Conservation (phyloP, 331 rosid species). For the Quercus tomentella region DNA sequence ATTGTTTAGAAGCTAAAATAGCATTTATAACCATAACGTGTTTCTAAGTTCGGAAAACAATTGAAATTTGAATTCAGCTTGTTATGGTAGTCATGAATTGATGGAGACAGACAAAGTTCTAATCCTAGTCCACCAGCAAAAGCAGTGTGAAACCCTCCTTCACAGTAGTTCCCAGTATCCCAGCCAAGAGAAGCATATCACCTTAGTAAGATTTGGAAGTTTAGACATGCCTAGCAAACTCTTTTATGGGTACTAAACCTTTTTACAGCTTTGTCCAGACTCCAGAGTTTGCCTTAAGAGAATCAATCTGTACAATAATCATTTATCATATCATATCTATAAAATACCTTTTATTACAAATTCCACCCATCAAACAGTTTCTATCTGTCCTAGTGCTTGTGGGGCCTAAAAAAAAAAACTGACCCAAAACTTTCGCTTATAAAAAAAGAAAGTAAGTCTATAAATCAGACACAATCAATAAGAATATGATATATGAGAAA, state of each 20-base stretch:
- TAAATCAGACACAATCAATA: not conserved
- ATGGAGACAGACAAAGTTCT: not conserved
- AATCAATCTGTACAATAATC: not conserved
- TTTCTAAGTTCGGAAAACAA: not conserved
- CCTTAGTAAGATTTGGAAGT: too few species aligned
- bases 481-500: too few species aligned
- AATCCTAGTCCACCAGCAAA: not conserved
- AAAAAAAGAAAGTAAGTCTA: not conserved
- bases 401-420: not conserved
- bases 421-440: not conserved
- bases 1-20: not conserved
- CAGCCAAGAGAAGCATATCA: not conserved
- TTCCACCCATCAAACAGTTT: not conserved
- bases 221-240: not conserved
- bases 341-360: not conserved
- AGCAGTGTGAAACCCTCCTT: not conserved
- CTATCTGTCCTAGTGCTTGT: not conserved
- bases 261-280: not conserved
- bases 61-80: not conserved
- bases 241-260: not conserved
- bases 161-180: not conserved
- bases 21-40: not conserved
- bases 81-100: too few species aligned
- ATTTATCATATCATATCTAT: not conserved
- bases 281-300: not conserved